These are phyloP conservation scores for Peribolospora baueri DNA, from an alignment of 768 basidiomycete genomes.

Conservation along the genomic window DNA sequence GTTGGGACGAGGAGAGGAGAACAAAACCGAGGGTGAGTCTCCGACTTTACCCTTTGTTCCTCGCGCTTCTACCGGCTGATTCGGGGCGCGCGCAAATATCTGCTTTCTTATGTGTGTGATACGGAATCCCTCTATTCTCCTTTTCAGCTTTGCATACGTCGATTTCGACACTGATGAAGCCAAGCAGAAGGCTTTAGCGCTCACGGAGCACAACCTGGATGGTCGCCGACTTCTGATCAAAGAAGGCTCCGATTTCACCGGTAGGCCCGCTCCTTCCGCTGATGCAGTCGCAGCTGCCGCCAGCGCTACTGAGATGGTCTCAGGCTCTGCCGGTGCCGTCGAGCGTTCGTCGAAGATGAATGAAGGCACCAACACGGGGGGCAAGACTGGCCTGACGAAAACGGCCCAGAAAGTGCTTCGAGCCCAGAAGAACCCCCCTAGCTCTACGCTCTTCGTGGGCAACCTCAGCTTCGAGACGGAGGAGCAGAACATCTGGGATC, in stretches of 20 bases:
- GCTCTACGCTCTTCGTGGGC: conserved; percentile 69
- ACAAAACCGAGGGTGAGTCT: conserved; percentile 55
- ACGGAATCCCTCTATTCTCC: background rate
- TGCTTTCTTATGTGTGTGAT: background rate
- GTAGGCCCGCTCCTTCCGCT: conserved; percentile 7
- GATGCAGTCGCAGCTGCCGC: conserved; percentile 38
- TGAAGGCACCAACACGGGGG: conserved; percentile 19
- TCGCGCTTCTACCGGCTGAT: conserved; percentile 4
- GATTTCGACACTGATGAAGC: conserved; percentile 63
- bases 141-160: conserved; percentile 70
- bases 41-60: background rate
- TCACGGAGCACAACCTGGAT: conserved; percentile 57
- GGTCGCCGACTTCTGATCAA: conserved; percentile 82
- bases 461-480: conserved; percentile 77
- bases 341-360: conserved; percentile 14
- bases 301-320: conserved; percentile 20
- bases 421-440: conserved; percentile 56
- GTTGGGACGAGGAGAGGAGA: conserved; percentile 24
- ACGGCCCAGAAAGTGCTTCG: conserved; percentile 52
- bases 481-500: conserved; percentile 41
- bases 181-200: conserved; percentile 45
- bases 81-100: conserved; percentile 14
- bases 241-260: conserved; percentile 35
- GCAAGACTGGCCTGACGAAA: conserved; percentile 28
- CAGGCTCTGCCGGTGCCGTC: conserved; percentile 15